Conservation (phyloP, 1,139 yeast genomes). For the Taphrina confusa region DNA sequence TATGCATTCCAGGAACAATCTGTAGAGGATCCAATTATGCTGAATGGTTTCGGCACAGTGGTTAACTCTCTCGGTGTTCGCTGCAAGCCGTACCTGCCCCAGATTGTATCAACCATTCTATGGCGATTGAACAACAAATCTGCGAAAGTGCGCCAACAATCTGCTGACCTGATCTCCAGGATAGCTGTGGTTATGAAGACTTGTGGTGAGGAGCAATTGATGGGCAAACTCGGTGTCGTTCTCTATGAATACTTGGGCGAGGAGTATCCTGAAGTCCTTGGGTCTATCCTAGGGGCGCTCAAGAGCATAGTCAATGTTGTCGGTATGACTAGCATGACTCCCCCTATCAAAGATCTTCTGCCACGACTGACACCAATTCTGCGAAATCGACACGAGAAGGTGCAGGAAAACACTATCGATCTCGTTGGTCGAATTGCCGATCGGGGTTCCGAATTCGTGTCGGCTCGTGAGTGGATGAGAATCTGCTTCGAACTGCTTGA, state of each 20-base stretch:
- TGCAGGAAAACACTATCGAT: constrained; percentile 79
- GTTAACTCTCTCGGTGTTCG: constrained; percentile 68
- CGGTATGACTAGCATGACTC: constrained; percentile 66
- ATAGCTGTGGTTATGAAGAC: constrained; percentile 67
- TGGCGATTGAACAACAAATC: constrained; percentile 73
- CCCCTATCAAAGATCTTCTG: constrained; percentile 78
- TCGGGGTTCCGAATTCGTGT: constrained; percentile 78
- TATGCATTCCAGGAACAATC: constrained; percentile 82
- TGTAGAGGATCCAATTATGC: constrained; percentile 55
- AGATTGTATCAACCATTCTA: constrained; percentile 71
- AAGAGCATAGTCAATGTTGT: constrained; percentile 55
- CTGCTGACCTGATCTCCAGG: constrained; percentile 73
- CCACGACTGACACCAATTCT: constrained; percentile 91
- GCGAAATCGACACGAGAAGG: constrained; percentile 86
- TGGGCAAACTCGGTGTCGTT: constrained; percentile 70
- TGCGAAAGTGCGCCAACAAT: constrained; percentile 76
- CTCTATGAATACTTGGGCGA: constrained; percentile 93
- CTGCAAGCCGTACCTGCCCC: constrained; percentile 70
- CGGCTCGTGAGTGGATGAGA: constrained; percentile 97
- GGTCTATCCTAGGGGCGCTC: constrained; percentile 76
- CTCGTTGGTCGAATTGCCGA: constrained; percentile 82
- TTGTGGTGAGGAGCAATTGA: constrained; percentile 65
- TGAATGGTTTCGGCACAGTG: constrained; percentile 67
- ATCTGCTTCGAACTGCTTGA: constrained; percentile 89
- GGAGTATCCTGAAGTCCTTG: constrained; percentile 89